Conservation (phyloP, 352 stramenopile genomes). For the Pythium apleroticum region DNA sequence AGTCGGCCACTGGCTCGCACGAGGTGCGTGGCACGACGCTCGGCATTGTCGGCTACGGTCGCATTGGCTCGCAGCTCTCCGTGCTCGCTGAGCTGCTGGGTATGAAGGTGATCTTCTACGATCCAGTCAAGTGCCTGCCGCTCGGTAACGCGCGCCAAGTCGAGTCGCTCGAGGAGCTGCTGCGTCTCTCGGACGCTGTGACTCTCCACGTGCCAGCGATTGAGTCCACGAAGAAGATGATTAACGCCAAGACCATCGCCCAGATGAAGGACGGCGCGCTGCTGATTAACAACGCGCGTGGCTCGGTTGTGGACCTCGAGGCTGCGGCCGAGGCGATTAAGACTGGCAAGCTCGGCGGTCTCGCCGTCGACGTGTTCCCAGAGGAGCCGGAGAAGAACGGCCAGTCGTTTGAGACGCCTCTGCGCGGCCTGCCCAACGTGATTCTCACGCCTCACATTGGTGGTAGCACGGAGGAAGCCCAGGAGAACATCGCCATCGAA, state of each 20-base stretch:
- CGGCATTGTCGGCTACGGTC: constrained; percentile 78
- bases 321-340: constrained; percentile 90
- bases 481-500: constrained; percentile 90
- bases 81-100: constrained; percentile 85
- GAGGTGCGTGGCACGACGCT: constrained; percentile 83
- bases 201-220: constrained; percentile 96
- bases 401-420: constrained; percentile 75
- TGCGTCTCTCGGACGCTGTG: constrained; percentile 90
- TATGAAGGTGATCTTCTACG: constrained; percentile 95
- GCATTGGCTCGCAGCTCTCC: constrained; percentile 82
- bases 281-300: constrained; percentile 95
- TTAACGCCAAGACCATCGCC: constrained; percentile 85
- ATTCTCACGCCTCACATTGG: constrained; percentile 95
- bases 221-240: constrained; percentile 91
- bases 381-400: constrained; percentile 87
- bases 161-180: constrained; percentile 82
- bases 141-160: constrained; percentile 81
- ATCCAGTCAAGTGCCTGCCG: constrained; percentile 86
- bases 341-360: constrained; percentile 76
- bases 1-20: constrained; percentile 73
- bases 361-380: constrained; percentile 89
- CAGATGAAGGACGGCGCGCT: constrained; percentile 92
- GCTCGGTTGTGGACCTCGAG: constrained; percentile 93
- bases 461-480: constrained; percentile 94
- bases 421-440: constrained; percentile 92